These are phyloP conservation scores for Hemileccinum rubropunctum DNA, from an alignment of 768 basidiomycete genomes.

Conservation along the genomic window DNA sequence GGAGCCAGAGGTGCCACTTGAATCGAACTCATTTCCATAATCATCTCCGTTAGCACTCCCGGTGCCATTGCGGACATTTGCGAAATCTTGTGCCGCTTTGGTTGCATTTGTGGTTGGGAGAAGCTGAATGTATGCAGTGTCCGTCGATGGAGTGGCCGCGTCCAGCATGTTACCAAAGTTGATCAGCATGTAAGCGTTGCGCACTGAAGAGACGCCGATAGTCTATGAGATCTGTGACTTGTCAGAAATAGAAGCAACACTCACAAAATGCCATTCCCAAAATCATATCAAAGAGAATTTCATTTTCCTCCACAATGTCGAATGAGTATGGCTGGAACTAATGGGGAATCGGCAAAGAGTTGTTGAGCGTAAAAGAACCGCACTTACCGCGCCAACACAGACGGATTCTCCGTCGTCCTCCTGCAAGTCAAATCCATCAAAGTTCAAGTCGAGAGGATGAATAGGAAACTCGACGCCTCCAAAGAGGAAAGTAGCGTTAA, in stretches of 20 bases:
- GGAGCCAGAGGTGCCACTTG: constrained; percentile 32
- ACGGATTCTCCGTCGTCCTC: constrained; percentile 18
- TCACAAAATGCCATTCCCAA: constrained; percentile 72
- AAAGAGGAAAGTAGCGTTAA: constrained; percentile 67
- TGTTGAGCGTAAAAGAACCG: background rate
- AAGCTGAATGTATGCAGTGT: constrained; percentile 61
- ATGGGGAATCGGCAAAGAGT: background rate
- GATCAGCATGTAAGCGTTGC: constrained; percentile 62
- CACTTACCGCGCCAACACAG: constrained; percentile 47
- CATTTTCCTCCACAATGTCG: constrained; percentile 30
- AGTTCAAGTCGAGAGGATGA: constrained; percentile 62
- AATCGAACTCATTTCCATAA: constrained; percentile 40
- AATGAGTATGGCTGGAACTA: constrained; percentile 72
- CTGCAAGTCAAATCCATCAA: constrained; percentile 15
- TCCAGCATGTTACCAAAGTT: constrained; percentile 63
- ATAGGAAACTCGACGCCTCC: constrained; percentile 55
- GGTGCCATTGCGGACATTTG: constrained; percentile 5
- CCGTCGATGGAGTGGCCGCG: constrained; percentile 33
- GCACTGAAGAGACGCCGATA: constrained; percentile 44
- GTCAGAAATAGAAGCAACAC: constrained; percentile 22
- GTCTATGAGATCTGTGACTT: background rate
- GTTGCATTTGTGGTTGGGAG: constrained; percentile 52
- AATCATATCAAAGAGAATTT: constrained; percentile 52
- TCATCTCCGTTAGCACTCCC: constrained; percentile 5
- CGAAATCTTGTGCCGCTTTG: constrained; percentile 29